A percentile compares a stretch with the other conserved stretches of the same genome.
phyloP scores from a whole-genome alignment of 768 basidiomycete species.

The Hygrophoropsis aurantiaca region DNA sequence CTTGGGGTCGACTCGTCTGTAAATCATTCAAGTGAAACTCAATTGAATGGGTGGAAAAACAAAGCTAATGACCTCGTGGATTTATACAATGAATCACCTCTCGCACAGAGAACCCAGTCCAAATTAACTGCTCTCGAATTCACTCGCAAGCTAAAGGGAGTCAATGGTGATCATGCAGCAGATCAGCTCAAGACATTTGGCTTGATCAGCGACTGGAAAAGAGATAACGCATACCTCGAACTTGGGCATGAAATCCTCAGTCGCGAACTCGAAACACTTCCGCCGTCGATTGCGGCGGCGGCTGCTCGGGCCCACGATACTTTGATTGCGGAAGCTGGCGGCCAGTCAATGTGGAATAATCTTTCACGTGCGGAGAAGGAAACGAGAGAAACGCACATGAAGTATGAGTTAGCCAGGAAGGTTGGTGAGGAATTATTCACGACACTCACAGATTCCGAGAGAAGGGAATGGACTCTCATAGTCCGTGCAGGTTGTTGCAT shows the following conservation, averaged over 20 bases:
- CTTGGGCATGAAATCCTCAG: no score
- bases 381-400: slow-evolving; percentile 12
- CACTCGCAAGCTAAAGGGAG: slow-evolving; percentile 1
- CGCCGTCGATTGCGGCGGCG: no score
- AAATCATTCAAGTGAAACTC: slow-evolving; percentile 27
- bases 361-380: slow-evolving; percentile 19
- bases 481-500: slow-evolving; percentile 32
- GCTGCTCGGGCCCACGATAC: no score
- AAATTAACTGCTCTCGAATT: not conserved
- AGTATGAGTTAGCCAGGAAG: slow-evolving; percentile 11
- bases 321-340: slow-evolving; percentile 21
- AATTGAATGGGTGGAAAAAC: slow-evolving; percentile 13
- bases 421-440: slow-evolving; percentile 14
- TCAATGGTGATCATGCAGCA: slow-evolving; percentile 16
- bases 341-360: slow-evolving; percentile 21
- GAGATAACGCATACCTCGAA: no score
- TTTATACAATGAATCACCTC: slow-evolving; percentile 13
- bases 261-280: no score
- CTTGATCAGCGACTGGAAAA: not conserved
- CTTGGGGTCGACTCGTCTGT: slow-evolving; percentile 7
- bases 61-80: slow-evolving; percentile 6
- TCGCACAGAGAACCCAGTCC: not conserved
- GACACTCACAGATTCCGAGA: slow-evolving; percentile 9
- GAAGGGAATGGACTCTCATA: slow-evolving; percentile 18
- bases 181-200: no score